Conservation (phyloP, 78 protist genomes). For the Dictyostelium brefeldianum region DNA sequence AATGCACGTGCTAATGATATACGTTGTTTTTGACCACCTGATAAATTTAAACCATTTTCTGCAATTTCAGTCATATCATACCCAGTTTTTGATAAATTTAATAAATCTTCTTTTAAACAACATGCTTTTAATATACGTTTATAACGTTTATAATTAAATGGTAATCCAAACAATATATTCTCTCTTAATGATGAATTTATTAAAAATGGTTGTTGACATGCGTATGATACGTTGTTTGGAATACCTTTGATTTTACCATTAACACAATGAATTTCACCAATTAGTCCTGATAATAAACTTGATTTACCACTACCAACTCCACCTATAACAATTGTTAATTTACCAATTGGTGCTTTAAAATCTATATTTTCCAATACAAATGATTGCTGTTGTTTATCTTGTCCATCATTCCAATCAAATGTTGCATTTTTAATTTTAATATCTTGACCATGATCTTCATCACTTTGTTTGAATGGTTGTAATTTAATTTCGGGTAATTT, state of each 20-base stretch:
- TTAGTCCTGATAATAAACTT: slow-evolving; percentile 70
- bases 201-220: slow-evolving; percentile 95
- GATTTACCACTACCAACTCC: slow-evolving; percentile 94
- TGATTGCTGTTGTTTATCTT: not conserved
- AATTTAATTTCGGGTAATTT: not conserved
- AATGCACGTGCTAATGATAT: slow-evolving; percentile 94
- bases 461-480: not conserved
- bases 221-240: slow-evolving; percentile 24
- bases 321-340: slow-evolving; percentile 85
- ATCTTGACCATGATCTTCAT: no score
- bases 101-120: slow-evolving; percentile 83
- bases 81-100: slow-evolving; percentile 50
- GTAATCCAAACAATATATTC: slow-evolving; percentile 96
- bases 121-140: slow-evolving; percentile 85
- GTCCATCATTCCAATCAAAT: not conserved
- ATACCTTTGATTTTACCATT: slow-evolving; percentile 15
- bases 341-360: slow-evolving; percentile 60
- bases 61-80: slow-evolving; percentile 97
- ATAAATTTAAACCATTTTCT: slow-evolving; percentile 97
- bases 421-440: not conserved
- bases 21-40: slow-evolving; percentile 98
- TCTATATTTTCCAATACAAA: not conserved
- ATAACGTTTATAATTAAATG: slow-evolving; percentile 83
- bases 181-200: slow-evolving; percentile 90
- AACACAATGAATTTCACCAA: slow-evolving; percentile 57